Base-by-base conservation (phyloP, 371 early-diverging fungal genomes). In the Mortierella sp. region DNA sequence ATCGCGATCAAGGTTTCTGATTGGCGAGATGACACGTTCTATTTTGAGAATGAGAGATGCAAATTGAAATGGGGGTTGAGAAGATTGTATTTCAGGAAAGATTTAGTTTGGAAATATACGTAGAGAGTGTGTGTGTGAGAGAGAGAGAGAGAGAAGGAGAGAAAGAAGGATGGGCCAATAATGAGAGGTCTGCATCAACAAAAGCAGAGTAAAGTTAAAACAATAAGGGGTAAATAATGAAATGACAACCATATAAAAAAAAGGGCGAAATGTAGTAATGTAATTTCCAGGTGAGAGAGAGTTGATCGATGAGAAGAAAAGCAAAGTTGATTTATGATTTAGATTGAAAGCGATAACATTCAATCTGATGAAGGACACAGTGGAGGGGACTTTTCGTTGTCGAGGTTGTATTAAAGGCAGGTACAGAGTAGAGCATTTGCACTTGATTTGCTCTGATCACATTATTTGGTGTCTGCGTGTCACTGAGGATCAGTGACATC, bases 1-100 rank as follows among this genome's bases (percentile, higher is more conserved):
- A 87, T 87, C 32, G 35, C 37, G 62, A 69, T 71, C 68, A 63
- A 62, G 59, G 22, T 40, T 66, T 58, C 51, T 49, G n/a, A 65
- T 49, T 22, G 57, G 20, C 5, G 20, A 51, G 37, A 49, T 52
- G 22, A 43, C 57, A 62, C 49, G 69, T 49, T 63, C 65, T 68
- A 65, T n/a, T 51, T 10, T 16, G 20, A 6, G 14, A 43, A 45
- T 3, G 32, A 14, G n/a, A 22, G 16, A 49, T 49, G 49, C 2
- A 49, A 16, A 49, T 20, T 49, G n/a, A 16, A 16, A 20, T 20
- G 11, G 49, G 20, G 18, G 49, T 49, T 49, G 49, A 49, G 49
- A 49, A 49, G 6, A 4, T 20, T 49, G 16, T 5, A 20, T 49
- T 49, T 3, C 5, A 49, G 49, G 6, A 5, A 20, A 49, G n/a